These are phyloP conservation scores for Phlegmacium glaucopus DNA, from an alignment of 768 basidiomycete genomes.

Conservation along the genomic window DNA sequence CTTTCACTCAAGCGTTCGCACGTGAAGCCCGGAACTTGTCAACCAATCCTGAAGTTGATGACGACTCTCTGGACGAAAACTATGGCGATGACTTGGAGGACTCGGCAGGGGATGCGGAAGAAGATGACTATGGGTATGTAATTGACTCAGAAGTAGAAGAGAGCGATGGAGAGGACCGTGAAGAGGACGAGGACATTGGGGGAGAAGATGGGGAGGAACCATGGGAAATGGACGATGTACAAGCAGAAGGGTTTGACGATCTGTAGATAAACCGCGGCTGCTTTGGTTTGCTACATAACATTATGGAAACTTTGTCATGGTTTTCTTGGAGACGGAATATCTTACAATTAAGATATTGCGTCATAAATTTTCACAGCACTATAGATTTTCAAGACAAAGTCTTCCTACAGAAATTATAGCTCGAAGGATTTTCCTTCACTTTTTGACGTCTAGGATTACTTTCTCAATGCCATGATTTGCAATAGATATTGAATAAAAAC, in stretches of 20 bases:
- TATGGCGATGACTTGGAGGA: background rate
- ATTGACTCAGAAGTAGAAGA: background rate
- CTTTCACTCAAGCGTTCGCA: background rate
- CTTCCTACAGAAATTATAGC: too few species aligned
- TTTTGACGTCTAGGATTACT: too few species aligned
- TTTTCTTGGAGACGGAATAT: too few species aligned
- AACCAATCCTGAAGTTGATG: background rate
- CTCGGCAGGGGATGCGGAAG: background rate
- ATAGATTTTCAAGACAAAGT: too few species aligned
- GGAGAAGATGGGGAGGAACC: background rate
- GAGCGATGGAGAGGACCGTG: background rate
- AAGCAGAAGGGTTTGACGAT: background rate
- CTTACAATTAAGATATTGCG: too few species aligned
- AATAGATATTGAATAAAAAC: too few species aligned
- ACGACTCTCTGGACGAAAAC: background rate
- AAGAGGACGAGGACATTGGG: background rate
- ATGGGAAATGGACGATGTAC: background rate
- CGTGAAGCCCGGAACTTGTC: background rate
- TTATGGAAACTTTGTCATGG: too few species aligned
- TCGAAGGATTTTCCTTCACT: too few species aligned
- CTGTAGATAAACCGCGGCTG: background rate
- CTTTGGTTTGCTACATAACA: background rate
- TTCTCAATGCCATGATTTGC: too few species aligned
- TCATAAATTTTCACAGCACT: too few species aligned
- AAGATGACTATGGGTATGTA: background rate